Conservation (phyloP, 2,329 filamentous ascomycete genomes). For the Nemania diffusa region DNA sequence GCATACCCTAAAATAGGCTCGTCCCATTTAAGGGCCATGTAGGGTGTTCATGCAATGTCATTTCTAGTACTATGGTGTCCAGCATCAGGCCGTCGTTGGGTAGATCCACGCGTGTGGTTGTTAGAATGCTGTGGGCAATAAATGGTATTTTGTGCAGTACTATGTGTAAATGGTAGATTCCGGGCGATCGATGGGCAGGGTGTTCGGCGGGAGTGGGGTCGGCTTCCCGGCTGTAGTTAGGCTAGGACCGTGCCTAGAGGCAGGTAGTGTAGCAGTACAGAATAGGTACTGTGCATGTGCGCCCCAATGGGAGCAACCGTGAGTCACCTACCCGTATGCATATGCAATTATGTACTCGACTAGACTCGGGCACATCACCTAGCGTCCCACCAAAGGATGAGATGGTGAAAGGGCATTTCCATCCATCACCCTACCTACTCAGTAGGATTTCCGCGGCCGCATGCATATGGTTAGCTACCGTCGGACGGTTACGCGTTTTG, state of each 20-base stretch:
- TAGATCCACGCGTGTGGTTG: neutral
- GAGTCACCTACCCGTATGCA: neutral
- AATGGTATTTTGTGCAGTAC: neutral
- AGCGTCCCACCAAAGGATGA: neutral
- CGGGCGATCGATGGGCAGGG: neutral
- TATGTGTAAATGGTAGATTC: neutral
- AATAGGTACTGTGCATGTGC: too few relatives aligned
- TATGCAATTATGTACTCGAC: neutral
- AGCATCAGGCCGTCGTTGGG: neutral
- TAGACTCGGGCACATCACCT: neutral
- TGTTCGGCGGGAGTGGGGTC: neutral
- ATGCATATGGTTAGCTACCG: neutral
- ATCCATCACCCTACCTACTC: neutral
- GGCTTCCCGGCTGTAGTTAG: neutral
- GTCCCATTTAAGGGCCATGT: neutral
- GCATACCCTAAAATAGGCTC: neutral
- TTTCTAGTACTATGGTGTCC: neutral
- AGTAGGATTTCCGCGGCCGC: slow-evolving; percentile 5
- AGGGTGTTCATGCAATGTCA: neutral
- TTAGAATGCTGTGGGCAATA: neutral
- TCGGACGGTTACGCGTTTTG: neutral
- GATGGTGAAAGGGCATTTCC: neutral
- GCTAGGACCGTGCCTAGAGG: too few relatives aligned
- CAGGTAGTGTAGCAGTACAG: too few relatives aligned
- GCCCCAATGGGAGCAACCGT: too few relatives aligned